A percentile compares a stretch with the other conserved stretches of the same genome.
phyloP scores from a whole-genome alignment of 345 rosid genomes.

The Microcos paniculata region DNA sequence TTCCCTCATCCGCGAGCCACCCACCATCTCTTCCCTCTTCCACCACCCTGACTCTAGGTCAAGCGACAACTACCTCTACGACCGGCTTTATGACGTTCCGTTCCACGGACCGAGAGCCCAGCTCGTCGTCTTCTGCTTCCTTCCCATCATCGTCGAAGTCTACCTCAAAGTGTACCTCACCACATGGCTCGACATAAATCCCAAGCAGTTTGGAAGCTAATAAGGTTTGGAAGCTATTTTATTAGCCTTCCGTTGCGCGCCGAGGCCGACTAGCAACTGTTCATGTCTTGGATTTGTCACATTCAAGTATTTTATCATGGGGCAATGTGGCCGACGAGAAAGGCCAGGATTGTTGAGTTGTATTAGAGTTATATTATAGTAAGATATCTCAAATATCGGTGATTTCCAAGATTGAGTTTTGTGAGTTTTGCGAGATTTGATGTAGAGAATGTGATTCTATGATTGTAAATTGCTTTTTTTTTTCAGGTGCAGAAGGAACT shows the following conservation, averaged over 20 bases:
- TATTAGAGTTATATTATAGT: conserved; percentile 67
- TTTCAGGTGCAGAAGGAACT: too few species aligned
- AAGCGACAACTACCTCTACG: conserved; percentile 76
- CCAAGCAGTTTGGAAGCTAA: too few species aligned
- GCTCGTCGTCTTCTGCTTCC: conserved; percentile 69
- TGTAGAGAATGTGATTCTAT: too few species aligned
- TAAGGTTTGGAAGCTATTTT: conserved; percentile 87
- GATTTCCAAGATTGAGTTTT: conserved; percentile 68
- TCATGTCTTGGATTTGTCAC: conserved; percentile 66
- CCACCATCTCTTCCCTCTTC: conserved; percentile 60
- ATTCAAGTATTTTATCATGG: conserved; percentile 79
- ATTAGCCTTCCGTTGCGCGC: conserved; percentile 65
- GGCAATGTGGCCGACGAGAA: conserved; percentile 62
- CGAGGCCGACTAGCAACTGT: conserved; percentile 60
- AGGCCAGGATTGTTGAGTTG: conserved; percentile 72
- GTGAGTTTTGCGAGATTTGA: conserved; percentile 62
- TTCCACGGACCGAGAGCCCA: conserved; percentile 51
- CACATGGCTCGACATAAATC: conserved; percentile 61
- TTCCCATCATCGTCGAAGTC: conserved; percentile 63
- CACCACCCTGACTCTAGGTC: conserved; percentile 66
- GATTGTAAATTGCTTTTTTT: too few species aligned
- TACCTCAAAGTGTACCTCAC: too few species aligned
- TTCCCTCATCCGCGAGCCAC: conserved; percentile 59
- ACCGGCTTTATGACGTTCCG: conserved; percentile 95
- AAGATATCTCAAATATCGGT: conserved; percentile 52